These are phyloP conservation scores for Taphrina flavorubra DNA, from an alignment of 1,139 yeast species.

Conservation along the genomic window DNA sequence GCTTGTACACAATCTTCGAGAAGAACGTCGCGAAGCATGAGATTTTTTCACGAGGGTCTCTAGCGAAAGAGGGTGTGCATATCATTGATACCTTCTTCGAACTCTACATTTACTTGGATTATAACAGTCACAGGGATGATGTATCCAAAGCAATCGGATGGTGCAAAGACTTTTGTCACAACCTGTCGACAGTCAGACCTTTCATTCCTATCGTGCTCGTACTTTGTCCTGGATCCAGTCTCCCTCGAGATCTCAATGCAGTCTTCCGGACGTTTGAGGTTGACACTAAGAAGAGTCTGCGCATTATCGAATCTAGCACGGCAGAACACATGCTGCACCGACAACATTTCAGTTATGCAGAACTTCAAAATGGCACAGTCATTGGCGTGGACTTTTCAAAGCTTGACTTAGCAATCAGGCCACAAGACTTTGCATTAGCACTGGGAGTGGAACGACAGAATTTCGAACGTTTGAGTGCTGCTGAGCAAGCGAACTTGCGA, in stretches of 20 bases:
- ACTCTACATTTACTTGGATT: conserved; percentile 10
- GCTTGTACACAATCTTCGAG: conserved; percentile 14
- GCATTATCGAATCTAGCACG: conserved; percentile 22
- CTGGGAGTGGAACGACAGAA: conserved; percentile 25
- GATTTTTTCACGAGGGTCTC: not conserved
- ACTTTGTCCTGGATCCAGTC: conserved; percentile 23
- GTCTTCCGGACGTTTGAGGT: conserved; percentile 15
- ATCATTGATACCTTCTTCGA: conserved; percentile 34
- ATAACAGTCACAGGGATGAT: conserved; percentile 10
- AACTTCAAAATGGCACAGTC: conserved; percentile 21
- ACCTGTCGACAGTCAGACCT: conserved; percentile 21
- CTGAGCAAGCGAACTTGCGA: conserved; percentile 19
- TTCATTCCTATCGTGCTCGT: conserved; percentile 30
- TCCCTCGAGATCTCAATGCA: conserved; percentile 39
- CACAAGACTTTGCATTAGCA: conserved; percentile 7
- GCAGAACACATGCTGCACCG: conserved; percentile 27
- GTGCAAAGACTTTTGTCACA: conserved; percentile 9
- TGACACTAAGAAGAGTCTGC: not conserved
- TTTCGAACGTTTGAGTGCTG: conserved; percentile 25
- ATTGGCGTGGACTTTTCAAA: conserved; percentile 18
- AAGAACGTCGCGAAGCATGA: not conserved
- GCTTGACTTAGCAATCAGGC: conserved; percentile 11
- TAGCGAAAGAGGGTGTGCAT: conserved; percentile 18
- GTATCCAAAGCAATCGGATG: conserved; percentile 12
- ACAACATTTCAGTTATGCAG: conserved; percentile 5